Base-by-base conservation (phyloP, 2,329 filamentous ascomycete genomes). In the Ambrosiella cleistominuta region DNA sequence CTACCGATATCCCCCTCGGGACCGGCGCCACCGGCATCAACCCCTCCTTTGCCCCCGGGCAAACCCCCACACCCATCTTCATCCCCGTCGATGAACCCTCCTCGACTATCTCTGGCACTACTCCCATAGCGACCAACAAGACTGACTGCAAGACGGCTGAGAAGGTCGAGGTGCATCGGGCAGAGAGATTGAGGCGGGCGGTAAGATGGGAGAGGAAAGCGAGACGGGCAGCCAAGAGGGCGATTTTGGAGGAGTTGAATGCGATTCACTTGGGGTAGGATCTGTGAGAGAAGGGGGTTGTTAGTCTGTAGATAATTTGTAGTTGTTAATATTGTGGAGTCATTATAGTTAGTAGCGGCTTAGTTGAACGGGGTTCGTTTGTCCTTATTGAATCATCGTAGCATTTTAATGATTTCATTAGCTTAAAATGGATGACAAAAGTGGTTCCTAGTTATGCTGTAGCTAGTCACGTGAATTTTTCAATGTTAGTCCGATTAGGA, bases 41-140 rank as follows among this genome's bases (percentile, higher is more conserved):
- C 39, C 50, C 57, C 12, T 54, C 38, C 40, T 58, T 58, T 47
- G n/a, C 40, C 19, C n/a, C 50, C 9, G 57, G 57, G 13, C 15
- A 54, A n/a, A 54, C 57, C 36, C 57, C 57, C 7, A 54, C 39
- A 15, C 56, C 56, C 17, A 54, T 58, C 11, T 38, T 58, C 6
- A 27, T 53, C 27, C 38, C 50, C 15, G 39, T 58, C 35, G 50
- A 50, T 11, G 56, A 45, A 12, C 9, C 40, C 15, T 19, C 54
- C 7, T 13, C 57, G 42, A 45, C n/a, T 9, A 37, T 27, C 27
- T 37, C 55, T 49, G 15, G 15, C 7, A 49, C n/a, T 2, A 27
- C 52, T n/a, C 36, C 37, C 37, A 39, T 37, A n/a, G 42, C 54
- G 12, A 57, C 54, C 17, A 49, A 36, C 13, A 15, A 44, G 15